Base-by-base conservation (phyloP, 495 filamentous ascomycete species). In the Talaromyces ruber region DNA sequence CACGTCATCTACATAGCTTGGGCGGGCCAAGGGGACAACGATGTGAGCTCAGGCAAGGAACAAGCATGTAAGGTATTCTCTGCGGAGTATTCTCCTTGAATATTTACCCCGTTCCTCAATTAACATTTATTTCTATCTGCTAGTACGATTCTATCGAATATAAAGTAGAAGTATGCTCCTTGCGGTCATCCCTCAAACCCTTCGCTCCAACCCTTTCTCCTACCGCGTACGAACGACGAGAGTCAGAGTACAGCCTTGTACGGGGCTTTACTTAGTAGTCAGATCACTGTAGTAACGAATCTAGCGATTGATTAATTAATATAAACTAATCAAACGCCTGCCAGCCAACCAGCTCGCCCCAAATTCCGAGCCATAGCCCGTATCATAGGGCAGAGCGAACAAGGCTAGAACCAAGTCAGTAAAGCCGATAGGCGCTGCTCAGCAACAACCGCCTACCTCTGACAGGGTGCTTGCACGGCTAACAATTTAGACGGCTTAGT, bases 1-100 rank as follows among this genome's bases (percentile, higher is more conserved):
- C 51, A 54, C 51, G 51, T 54, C 51, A 54, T 54, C 51, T 54
- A 54, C 50, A 52, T 52, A 52, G 50, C 50, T 52, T 50, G 21
- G 45, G 21, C 30, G 30, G 11, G 30, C 30, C 30, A 34, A 34
- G 30, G 34, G 34, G 14, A 39, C 34, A 52, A 25, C 47, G 47
- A 52, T 21, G 47, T 21, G 26, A 22, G 51, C 26, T 28, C 51
- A 54, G 51, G 51, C 51, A 54, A 54, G 51, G 51, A 54, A 12
- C 51, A 29, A 26, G 26, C 22, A 54, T 54, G 51, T 54, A 54
- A 54, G 51, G 51, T 9, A 47, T 47, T 47, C 16, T 47, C 39
- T 21, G 9, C 34, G 34, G 34, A n/a, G 30, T 47, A 21, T 21
- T 47, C 7, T 21, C 18, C 43, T 47, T 21, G 18, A 21, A 21